phyloP scores from a whole-genome alignment of 345 rosid species.

The Moringa oleifera region DNA sequence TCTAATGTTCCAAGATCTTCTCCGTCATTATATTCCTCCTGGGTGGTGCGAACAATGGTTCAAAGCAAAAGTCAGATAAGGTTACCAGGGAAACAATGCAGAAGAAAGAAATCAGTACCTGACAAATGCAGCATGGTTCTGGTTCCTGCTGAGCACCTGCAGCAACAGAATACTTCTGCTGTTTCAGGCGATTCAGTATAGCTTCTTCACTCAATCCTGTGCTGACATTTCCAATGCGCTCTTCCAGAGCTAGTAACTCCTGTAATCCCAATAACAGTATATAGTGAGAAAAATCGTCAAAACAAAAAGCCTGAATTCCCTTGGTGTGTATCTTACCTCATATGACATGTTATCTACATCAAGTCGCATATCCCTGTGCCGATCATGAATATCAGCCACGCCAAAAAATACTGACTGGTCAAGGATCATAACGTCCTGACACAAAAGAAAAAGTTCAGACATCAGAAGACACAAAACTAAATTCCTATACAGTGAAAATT shows the following conservation, averaged over 20 bases:
- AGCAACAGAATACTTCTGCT: conserved; percentile 26
- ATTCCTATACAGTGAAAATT: not conserved
- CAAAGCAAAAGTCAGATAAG: not conserved
- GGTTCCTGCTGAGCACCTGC: conserved; percentile 32
- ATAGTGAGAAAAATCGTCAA: not conserved
- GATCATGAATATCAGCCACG: conserved; percentile 60
- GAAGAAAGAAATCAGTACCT: conserved; percentile 37
- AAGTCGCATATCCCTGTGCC: conserved; percentile 91
- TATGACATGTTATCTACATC: conserved; percentile 98
- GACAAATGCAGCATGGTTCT: conserved; percentile 90
- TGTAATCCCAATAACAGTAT: conserved; percentile 22
- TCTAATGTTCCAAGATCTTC: conserved; percentile 66
- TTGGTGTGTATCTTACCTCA: conserved; percentile 45
- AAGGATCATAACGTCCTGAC: conserved; percentile 78
- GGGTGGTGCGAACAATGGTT: conserved; percentile 11
- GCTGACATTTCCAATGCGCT: conserved; percentile 83
- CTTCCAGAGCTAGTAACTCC: conserved; percentile 88
- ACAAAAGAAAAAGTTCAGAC: conserved; percentile 8
- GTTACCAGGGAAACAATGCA: not conserved
- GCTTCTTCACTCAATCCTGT: conserved; percentile 82
- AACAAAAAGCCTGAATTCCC: not conserved
- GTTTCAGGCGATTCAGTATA: conserved; percentile 41
- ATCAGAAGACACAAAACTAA: not conserved
- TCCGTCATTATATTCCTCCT: conserved; percentile 73
- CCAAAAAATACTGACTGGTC: conserved; percentile 67